Evolutionary conservation across 2,329 filamentous ascomycete species (phyloP), one percentile per base, ranked within the genome.

Genomic region (Atkinsonella hypoxylon): DNA sequence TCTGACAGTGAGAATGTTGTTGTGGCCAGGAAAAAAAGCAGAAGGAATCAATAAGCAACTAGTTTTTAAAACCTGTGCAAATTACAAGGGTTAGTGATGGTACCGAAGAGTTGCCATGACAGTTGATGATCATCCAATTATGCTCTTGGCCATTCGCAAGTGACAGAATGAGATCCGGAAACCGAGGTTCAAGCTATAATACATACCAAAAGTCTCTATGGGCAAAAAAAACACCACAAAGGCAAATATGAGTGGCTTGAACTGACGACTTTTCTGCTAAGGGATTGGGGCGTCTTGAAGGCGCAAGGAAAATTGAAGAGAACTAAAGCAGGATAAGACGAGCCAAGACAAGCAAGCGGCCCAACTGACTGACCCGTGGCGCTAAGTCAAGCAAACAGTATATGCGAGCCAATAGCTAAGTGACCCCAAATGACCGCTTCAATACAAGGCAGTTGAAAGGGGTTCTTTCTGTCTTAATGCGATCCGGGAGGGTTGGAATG

Each of bases 401-500:
- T 22, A 26, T 26, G 26, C 26, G 26, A 26, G 26, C 26, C 26
- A 26, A 26, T 7, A 26, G 26, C 26, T 26, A 3, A 26, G 26
- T 3, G 8, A 26, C 26, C 26, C 26, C 26, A 26, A 7, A 26
- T 26, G 26, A 26, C 26, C 26, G 4, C 26, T 5, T 26, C 26
- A 5, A 26, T 26, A 8, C 26, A 26, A 26, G 26, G 26, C 26
- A 26, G 26, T 26, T n/a, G n/a, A n/a, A n/a, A n/a, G n/a, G n/a
- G n/a, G n/a, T n/a, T n/a, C n/a, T n/a, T n/a, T n/a, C n/a, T n/a
- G 26, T 26, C 26, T 26, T 5, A 26, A 26, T 26, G 26, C n/a
- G 48, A 22, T 18, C 17, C 15, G 40, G 41, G n/a, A 30, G 31
- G 4, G 2, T 32, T 49, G 48, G 48, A 49, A 49, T 49, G 48